phyloP scores from a whole-genome alignment of 208 protist genomes.

The Crithidia bombi region DNA sequence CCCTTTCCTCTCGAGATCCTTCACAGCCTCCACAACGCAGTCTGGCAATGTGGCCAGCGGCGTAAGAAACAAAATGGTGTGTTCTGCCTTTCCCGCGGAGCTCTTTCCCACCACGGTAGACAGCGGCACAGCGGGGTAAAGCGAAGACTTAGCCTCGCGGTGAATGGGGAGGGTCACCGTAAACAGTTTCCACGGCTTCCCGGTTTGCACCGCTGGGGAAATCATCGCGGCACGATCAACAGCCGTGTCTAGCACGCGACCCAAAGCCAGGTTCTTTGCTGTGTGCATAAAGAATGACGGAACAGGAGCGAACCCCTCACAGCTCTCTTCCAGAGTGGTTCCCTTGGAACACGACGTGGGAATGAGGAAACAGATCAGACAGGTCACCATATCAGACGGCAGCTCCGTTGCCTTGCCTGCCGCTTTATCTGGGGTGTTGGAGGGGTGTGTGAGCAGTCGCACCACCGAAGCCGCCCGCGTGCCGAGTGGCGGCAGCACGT shows the following conservation, averaged over 20 bases:
- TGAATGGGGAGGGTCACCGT: conserved; percentile 48
- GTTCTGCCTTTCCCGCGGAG: conserved; percentile 14
- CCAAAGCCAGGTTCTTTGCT: conserved; percentile 56
- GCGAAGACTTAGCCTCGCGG: conserved; percentile 26
- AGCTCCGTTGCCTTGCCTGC: conserved; percentile 67
- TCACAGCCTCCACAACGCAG: conserved; percentile 34
- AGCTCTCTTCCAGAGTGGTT: neutral
- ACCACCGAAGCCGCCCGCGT: conserved; percentile 28
- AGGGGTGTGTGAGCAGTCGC: conserved; percentile 38
- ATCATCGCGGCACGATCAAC: conserved; percentile 56
- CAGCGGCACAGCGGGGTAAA: conserved; percentile 55
- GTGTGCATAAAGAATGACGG: conserved; percentile 78
- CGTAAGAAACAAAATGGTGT: conserved; percentile 39
- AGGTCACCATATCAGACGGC: conserved; percentile 55
- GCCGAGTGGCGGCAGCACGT: conserved; percentile 11
- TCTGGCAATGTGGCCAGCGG: conserved; percentile 34
- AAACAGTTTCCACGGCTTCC: conserved; percentile 53
- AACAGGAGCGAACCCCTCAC: conserved; percentile 42
- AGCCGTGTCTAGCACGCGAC: conserved; percentile 65
- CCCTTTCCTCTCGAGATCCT: conserved; percentile 27
- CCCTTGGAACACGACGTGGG: conserved; percentile 12
- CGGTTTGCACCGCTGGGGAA: conserved; percentile 35
- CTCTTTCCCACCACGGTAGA: conserved; percentile 52
- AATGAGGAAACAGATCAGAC: conserved; percentile 58
- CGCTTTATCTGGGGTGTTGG: conserved; percentile 65